Evolutionary conservation across 169 alveolate species (phyloP).

Genomic region (Eimeria tenella): DNA sequence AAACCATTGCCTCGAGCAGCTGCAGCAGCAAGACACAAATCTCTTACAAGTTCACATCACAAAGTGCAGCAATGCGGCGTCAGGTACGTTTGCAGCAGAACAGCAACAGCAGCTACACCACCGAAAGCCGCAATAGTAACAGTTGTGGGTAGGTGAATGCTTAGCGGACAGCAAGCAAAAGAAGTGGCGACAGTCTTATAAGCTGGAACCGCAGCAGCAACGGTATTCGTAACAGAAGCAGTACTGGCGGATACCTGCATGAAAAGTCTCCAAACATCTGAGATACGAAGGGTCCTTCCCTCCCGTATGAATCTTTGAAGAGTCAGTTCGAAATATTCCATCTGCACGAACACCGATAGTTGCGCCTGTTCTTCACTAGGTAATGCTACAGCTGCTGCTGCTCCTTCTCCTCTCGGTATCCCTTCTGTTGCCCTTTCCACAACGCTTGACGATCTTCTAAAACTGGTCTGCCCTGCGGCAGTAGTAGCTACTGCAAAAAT

Average conservation of each 20-base stretch:
- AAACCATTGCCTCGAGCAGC: conserved; percentile 66
- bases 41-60: no score
- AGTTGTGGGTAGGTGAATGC: no score
- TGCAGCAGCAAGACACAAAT: background rate
- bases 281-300: conserved; percentile 23
- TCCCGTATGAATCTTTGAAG: background rate
- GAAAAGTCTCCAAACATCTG: conserved; percentile 61
- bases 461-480: background rate
- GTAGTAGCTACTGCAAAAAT: background rate
- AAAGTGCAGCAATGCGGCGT: no score
- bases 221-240: background rate
- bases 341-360: conserved; percentile 35
- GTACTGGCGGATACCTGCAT: conserved; percentile 25
- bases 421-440: background rate
- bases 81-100: no score
- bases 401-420: background rate
- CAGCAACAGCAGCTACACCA: background rate
- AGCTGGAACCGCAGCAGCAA: background rate
- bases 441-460: background rate
- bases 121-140: no score
- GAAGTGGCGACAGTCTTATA: no score
- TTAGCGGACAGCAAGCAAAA: no score
- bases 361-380: background rate
- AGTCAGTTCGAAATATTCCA: conserved; percentile 41
- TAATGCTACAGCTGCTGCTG: conserved; percentile 18